These are phyloP conservation scores for Paratrypanosoma confusum DNA, from an alignment of 208 protist species.

Conservation along the genomic window DNA sequence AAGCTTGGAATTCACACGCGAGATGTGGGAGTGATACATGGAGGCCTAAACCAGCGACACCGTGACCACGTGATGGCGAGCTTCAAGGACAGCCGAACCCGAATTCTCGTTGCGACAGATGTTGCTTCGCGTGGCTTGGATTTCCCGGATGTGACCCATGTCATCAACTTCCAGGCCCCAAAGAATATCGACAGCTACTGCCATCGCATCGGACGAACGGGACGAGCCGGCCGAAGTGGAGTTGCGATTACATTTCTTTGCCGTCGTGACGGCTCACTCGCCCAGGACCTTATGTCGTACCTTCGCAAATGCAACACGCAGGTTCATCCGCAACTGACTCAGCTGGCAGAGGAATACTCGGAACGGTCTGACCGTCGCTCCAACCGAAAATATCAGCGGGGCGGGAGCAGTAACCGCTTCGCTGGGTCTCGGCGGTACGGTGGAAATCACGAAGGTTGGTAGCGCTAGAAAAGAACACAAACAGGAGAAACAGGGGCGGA, in stretches of 20 bases:
- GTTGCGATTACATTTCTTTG: conserved; percentile 81
- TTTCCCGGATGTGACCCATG: conserved; percentile 88
- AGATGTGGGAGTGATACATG: conserved; percentile 89
- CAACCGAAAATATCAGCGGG: not conserved
- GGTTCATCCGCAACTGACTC: conserved; percentile 28
- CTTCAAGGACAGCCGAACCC: conserved; percentile 84
- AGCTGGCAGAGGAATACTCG: conserved; percentile 26
- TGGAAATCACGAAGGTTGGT: too few relatives aligned
- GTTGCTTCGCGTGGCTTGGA: conserved; percentile 92
- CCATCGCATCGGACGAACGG: conserved; percentile 93
- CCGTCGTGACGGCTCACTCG: conserved; percentile 30
- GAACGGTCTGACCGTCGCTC: too few relatives aligned
- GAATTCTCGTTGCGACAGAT: conserved; percentile 89
- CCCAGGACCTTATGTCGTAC: conserved; percentile 58
- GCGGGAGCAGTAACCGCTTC: not conserved
- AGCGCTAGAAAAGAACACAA: too few relatives aligned
- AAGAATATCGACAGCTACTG: conserved; percentile 91
- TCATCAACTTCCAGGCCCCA: conserved; percentile 91
- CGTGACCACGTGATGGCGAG: conserved; percentile 79
- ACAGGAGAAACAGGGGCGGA: too few relatives aligned
- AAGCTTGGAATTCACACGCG: conserved; percentile 50
- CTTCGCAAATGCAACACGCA: conserved; percentile 49
- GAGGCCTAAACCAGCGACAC: conserved; percentile 86
- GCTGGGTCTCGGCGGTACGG: too few relatives aligned
- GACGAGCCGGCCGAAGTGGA: conserved; percentile 77